Evolutionary conservation across 2,329 filamentous ascomycete species (phyloP).

Genomic region (Sordariomycetes sp.): DNA sequence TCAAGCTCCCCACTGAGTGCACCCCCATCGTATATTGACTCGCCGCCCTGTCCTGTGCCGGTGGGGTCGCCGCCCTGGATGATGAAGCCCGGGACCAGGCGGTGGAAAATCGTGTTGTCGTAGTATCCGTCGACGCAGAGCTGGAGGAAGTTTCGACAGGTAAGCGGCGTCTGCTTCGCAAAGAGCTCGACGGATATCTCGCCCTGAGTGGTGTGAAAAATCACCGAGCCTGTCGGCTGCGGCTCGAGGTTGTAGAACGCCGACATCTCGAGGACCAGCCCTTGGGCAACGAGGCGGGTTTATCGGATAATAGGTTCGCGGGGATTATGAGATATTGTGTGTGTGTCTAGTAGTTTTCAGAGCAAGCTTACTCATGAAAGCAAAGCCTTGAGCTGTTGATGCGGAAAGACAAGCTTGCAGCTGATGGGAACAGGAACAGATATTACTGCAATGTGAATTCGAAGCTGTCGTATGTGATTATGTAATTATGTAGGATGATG

Average conservation of each 20-base stretch:
- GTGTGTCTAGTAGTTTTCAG: background rate
- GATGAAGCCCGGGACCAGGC: conserved; percentile 82
- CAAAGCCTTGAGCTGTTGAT: background rate
- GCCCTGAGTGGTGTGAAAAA: conserved; percentile 80
- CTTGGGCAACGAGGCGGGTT: too few relatives aligned
- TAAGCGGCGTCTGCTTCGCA: conserved; percentile 83
- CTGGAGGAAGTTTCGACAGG: conserved; percentile 91
- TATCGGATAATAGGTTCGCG: background rate
- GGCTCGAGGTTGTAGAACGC: conserved; percentile 84
- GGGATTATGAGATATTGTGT: background rate
- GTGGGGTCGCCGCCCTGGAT: conserved; percentile 92
- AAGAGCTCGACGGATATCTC: conserved; percentile 88
- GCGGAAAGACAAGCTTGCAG: background rate
- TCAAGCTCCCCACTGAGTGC: conserved; percentile 61
- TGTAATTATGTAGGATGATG: background rate
- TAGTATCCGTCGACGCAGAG: conserved; percentile 94
- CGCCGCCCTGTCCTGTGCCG: conserved; percentile 80
- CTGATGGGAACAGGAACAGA: background rate
- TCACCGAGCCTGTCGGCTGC: conserved; percentile 81
- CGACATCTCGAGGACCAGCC: conserved; percentile 46
- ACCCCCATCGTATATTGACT: conserved; percentile 82
- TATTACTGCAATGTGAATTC: background rate
- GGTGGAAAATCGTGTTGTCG: conserved; percentile 85
- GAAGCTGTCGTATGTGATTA: background rate
- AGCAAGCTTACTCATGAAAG: background rate